phyloP scores from a whole-genome alignment of 208 protist genomes.

The Sergeia podlipaevii region DNA sequence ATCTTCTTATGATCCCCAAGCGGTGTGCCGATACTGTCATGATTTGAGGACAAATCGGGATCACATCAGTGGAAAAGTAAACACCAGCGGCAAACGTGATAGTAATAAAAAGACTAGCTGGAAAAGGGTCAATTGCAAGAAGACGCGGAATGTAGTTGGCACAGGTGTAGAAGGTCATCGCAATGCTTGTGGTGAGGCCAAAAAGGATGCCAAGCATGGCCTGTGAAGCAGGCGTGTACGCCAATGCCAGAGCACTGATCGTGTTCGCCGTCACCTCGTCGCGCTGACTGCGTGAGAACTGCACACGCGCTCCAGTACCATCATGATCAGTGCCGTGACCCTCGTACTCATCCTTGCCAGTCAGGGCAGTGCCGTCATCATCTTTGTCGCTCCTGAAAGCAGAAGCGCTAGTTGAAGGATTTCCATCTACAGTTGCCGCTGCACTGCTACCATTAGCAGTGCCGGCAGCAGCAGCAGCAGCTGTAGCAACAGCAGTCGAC shows the following conservation, averaged over 20 bases:
- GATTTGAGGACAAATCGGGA: constrained; percentile 33
- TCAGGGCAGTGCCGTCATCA: background rate
- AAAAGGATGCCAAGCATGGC: constrained; percentile 43
- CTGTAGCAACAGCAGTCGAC: background rate
- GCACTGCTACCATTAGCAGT: background rate
- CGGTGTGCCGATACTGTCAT: constrained; percentile 1
- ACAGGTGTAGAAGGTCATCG: constrained; percentile 48
- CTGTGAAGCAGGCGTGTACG: constrained; percentile 30
- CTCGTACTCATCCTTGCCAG: background rate
- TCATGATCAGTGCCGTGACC: background rate
- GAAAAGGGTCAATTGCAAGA: constrained; percentile 63
- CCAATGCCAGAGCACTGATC: constrained; percentile 29
- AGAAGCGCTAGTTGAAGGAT: no score
- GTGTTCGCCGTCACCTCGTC: constrained; percentile 29
- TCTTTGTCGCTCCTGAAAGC: no score
- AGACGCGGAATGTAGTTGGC: constrained; percentile 76
- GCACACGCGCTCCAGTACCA: background rate
- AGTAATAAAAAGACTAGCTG: constrained; percentile 43
- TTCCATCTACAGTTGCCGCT: background rate
- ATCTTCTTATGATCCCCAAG: constrained; percentile 8
- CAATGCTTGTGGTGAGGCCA: constrained; percentile 26
- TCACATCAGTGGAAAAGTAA: constrained; percentile 43
- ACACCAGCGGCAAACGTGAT: constrained; percentile 39
- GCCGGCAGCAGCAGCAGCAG: background rate
- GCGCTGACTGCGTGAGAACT: constrained; percentile 20